Base-by-base conservation (phyloP, 2,329 filamentous ascomycete species). In the Colletotrichum acutatum region DNA sequence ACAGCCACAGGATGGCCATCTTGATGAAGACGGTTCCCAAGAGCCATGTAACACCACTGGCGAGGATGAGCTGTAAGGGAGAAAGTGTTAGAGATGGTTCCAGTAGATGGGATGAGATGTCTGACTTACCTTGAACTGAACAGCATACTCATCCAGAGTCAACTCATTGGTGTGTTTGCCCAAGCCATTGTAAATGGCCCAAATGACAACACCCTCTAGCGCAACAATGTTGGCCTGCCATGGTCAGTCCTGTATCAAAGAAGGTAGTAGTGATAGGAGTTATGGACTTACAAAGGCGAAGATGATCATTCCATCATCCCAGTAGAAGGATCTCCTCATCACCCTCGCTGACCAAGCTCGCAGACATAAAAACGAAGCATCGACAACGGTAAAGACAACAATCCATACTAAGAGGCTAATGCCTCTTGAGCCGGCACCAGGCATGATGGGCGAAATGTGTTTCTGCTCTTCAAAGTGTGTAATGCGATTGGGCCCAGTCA, bases 1-100 rank as follows among this genome's bases (percentile, higher is more conserved):
- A 80, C 24, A 82, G 77, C 59, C 75, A 76, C 42, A 82, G 74
- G 68, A 82, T 79, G 2, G 81, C 80, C 11, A 82, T 28, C 63
- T 82, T 82, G 19, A 78, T 75, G 64, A 78, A 75, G 26, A 78
- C 76, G 14, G 78, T 78, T 0, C 71, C 76, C 2, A 78, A 59
- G 8, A 81, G 77, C 74, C 80, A 82, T 12, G 76, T 76, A 32
- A 82, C 75, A 37, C 78, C 76, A 28, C 75, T 76, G 49, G 78
- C 72, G 53, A 79, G 74, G 54, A 77, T 73, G 57, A 76, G 72
- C 73, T 78, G 22, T 9, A 26, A 7, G 8, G 46, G 1, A 11
- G 9, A 28, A 52, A 4, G 19, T 34, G 60, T 72, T 60, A 72
- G 70, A 11, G 32, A 34, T 34, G 32, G 28, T 30, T 30, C 28